Evolutionary conservation across 2,329 filamentous ascomycete species (phyloP).

Genomic region (Bipolaris cookei): DNA sequence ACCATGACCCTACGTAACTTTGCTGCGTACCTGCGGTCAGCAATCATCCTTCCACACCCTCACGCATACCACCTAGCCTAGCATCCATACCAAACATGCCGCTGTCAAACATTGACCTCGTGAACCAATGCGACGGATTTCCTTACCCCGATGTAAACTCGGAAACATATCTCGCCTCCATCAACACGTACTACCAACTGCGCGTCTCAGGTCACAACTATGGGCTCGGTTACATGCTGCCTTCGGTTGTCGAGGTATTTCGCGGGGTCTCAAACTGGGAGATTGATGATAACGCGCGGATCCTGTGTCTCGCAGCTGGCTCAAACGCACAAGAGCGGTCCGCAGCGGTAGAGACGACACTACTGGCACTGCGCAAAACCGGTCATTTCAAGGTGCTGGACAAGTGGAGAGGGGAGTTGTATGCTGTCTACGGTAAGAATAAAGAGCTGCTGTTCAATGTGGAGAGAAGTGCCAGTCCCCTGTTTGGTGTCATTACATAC

Average conservation of each 20-base stretch:
- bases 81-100: conserved; percentile 29
- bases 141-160: conserved; percentile 72
- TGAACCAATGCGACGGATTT: conserved; percentile 73
- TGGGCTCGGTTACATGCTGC: conserved; percentile 65
- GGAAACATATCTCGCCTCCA: conserved; percentile 58
- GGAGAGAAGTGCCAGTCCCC: conserved; percentile 51
- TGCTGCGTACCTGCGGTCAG: conserved; percentile 6
- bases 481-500: conserved; percentile 54
- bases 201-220: conserved; percentile 70
- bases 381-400: conserved; percentile 73
- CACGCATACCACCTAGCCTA: background rate
- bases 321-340: conserved; percentile 69
- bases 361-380: conserved; percentile 71
- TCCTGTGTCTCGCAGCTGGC: conserved; percentile 67
- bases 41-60: background rate
- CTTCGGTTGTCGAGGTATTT: conserved; percentile 65
- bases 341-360: conserved; percentile 61
- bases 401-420: conserved; percentile 53
- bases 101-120: conserved; percentile 60
- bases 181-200: conserved; percentile 66
- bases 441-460: conserved; percentile 52
- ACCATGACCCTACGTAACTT: conserved; percentile 24
- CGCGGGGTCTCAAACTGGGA: conserved; percentile 65
- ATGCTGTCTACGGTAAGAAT: conserved; percentile 50
- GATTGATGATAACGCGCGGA: conserved; percentile 65